A percentile compares a stretch with the other conserved stretches of the same genome.
Evolutionary conservation across 352 stramenopile species (phyloP).

Genomic region (Globisporangium spinosum): DNA sequence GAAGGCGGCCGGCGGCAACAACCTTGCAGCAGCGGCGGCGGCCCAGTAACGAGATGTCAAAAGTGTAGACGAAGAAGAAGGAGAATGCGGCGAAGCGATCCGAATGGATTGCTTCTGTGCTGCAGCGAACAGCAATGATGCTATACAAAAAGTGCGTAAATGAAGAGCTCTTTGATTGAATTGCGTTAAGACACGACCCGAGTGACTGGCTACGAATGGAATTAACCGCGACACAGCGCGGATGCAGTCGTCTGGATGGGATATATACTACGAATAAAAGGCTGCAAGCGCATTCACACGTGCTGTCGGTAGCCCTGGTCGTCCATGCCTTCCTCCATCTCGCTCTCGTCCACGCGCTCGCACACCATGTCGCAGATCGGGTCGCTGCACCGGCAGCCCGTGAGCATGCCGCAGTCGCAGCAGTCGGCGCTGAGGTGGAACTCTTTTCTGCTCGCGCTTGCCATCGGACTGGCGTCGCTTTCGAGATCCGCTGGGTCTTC

Average conservation of each 20-base stretch:
- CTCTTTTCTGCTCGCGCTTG: background rate
- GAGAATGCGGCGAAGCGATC: background rate
- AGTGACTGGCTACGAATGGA: background rate
- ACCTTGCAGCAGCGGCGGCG: conserved; percentile 1
- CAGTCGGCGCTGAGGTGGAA: background rate
- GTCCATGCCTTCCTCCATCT: conserved; percentile 28
- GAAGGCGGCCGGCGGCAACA: background rate
- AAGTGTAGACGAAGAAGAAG: conserved; percentile 2
- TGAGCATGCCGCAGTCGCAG: conserved; percentile 30
- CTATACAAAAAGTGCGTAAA: conserved; percentile 8
- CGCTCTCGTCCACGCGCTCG: conserved; percentile 5
- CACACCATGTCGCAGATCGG: conserved; percentile 26
- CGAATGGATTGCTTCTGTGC: background rate
- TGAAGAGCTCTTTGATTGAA: conserved; percentile 1
- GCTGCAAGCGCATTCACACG: conserved; percentile 8
- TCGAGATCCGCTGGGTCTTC: background rate
- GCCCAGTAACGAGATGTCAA: background rate
- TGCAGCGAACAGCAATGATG: background rate
- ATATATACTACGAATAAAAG: background rate
- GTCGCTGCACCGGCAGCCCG: conserved; percentile 28
- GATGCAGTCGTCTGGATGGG: too few species aligned
- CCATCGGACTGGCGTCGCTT: background rate
- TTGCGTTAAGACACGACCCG: background rate
- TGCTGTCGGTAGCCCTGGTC: conserved; percentile 39
- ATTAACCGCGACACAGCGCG: background rate